Conservation (phyloP, 2,329 filamentous ascomycete species). For the Arachnopeziza araneosa region DNA sequence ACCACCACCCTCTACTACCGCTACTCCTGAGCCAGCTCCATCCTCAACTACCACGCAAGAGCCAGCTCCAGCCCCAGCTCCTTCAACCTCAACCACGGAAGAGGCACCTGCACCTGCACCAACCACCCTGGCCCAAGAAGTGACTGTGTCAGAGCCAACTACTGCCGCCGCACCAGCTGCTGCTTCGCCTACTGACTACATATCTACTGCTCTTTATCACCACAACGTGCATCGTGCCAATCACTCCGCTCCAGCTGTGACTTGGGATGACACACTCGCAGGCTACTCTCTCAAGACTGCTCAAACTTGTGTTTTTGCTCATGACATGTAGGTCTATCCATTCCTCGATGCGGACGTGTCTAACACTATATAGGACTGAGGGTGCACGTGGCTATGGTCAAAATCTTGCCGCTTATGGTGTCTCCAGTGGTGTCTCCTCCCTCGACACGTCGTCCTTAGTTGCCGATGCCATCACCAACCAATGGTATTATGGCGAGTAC, state of each 20-base stretch:
- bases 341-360: slow-evolving; percentile 9
- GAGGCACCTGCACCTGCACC: slow-evolving; percentile 2
- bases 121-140: slow-evolving; percentile 1
- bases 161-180: slow-evolving; percentile 9
- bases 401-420: slow-evolving; percentile 71
- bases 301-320: slow-evolving; percentile 62
- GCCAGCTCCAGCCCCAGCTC: slow-evolving; percentile 5
- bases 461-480: slow-evolving; percentile 65
- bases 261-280: slow-evolving; percentile 62
- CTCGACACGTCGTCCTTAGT: slow-evolving; percentile 52
- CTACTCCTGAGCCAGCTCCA: neutral
- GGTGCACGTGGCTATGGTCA: slow-evolving; percentile 72
- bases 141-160: slow-evolving; percentile 1
- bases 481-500: slow-evolving; percentile 85
- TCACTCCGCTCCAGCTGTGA: slow-evolving; percentile 62
- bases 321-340: slow-evolving; percentile 61
- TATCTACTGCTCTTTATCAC: slow-evolving; percentile 31
- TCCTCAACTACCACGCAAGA: neutral
- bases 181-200: slow-evolving; percentile 15
- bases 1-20: slow-evolving; percentile 2
- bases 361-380: slow-evolving; percentile 42
- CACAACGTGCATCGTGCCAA: slow-evolving; percentile 87
- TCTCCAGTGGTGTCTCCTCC: slow-evolving; percentile 34
- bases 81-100: slow-evolving; percentile 1
- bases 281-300: slow-evolving; percentile 60